Evolutionary conservation across 75 land plant genomes (phyloP).

Genomic region (Cupressus sempervirens): DNA sequence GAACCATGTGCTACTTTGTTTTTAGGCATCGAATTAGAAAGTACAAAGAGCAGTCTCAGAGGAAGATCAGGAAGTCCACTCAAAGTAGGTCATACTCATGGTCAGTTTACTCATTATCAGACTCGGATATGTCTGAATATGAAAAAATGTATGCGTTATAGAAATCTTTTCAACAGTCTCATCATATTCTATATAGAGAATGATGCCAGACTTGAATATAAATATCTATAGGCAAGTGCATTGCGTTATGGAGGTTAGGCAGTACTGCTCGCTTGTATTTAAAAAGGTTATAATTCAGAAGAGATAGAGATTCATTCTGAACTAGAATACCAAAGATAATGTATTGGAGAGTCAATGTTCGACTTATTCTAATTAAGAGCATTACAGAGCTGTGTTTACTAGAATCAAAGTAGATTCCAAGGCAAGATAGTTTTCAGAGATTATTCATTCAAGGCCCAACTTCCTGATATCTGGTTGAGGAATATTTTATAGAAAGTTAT

Average conservation of each 20-base stretch:
- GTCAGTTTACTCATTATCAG: constrained; percentile 53
- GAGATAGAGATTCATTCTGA: neutral
- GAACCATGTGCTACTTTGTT: constrained; percentile 52
- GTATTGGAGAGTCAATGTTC: neutral
- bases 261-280: neutral
- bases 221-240: neutral
- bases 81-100: constrained; percentile 71
- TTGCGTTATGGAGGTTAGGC: neutral
- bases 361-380: neutral
- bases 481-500: neutral
- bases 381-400: neutral
- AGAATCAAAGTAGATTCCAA: neutral
- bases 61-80: constrained; percentile 52
- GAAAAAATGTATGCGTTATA: constrained; percentile 60
- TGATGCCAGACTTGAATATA: neutral
- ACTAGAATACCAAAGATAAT: neutral
- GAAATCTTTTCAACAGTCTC: neutral
- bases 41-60: constrained; percentile 40
- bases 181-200: neutral
- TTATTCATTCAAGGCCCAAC: neutral
- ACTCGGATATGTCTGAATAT: constrained; percentile 52
- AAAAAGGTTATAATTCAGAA: neutral
- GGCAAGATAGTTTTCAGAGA: neutral
- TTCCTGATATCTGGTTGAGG: neutral
- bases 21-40: constrained; percentile 39